These are phyloP conservation scores for Vitis labrusca DNA, from an alignment of 164 flowering plant species.

Conservation along the genomic window DNA sequence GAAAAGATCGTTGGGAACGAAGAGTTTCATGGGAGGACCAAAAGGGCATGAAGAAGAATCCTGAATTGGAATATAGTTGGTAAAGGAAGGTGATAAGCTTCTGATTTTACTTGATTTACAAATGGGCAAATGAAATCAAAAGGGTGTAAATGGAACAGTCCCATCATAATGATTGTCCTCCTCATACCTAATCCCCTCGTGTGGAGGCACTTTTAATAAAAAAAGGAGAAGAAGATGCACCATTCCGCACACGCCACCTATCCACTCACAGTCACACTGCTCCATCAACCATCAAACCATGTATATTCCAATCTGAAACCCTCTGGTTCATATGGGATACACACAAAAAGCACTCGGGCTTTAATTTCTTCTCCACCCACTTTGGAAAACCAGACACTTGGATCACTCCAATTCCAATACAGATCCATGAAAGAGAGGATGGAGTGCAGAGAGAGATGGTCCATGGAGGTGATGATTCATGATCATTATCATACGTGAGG, in stretches of 20 bases:
- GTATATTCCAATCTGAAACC: neutral
- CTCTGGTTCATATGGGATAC: neutral
- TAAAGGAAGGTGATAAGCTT: too few relatives aligned
- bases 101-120: too few relatives aligned
- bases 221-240: neutral
- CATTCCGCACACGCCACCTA: neutral
- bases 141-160: slow-evolving; percentile 4
- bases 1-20: too few relatives aligned
- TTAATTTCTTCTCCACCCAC: neutral
- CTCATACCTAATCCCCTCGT: slow-evolving; percentile 1
- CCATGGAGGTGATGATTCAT: neutral
- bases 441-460: neutral
- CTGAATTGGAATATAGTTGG: too few relatives aligned
- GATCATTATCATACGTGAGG: slow-evolving; percentile 20
- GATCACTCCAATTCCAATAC: neutral
- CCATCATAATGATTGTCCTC: slow-evolving; percentile 6
- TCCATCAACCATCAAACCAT: neutral
- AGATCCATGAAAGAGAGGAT: neutral
- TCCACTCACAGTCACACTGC: too few relatives aligned
- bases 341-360: too few relatives aligned
- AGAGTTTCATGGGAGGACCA: too few relatives aligned
- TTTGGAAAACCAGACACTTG: slow-evolving; percentile 1
- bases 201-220: neutral
- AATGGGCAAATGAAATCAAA: too few relatives aligned
- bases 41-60: too few relatives aligned